Percentiles rank a stretch among this genome's conserved stretches.
These are phyloP conservation scores for Capsicum rhomboideum DNA, from an alignment of 257 asterid genomes.

Conservation along the genomic window DNA sequence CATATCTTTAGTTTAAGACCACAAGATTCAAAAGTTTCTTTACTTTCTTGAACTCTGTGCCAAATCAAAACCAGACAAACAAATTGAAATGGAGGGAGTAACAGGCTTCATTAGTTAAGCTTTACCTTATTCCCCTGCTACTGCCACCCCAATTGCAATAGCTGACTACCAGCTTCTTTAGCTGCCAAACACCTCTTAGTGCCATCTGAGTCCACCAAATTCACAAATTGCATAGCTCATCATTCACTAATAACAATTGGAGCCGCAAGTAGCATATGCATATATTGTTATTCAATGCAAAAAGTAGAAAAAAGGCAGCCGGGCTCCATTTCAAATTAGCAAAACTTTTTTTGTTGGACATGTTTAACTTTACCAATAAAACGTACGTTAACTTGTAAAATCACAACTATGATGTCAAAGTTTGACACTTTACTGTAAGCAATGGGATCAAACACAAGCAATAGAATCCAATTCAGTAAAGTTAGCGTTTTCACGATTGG, in stretches of 20 bases:
- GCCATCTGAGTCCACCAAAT: slow-evolving; percentile 36
- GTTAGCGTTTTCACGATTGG: background rate
- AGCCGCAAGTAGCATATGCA: background rate
- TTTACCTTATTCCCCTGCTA: slow-evolving; percentile 85
- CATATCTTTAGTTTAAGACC: no score
- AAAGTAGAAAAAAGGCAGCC: background rate
- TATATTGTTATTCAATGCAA: background rate
- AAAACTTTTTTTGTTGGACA: no score
- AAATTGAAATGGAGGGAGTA: no score
- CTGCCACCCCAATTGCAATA: slow-evolving; percentile 87
- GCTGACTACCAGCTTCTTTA: slow-evolving; percentile 65
- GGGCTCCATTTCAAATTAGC: background rate
- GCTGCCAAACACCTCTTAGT: slow-evolving; percentile 83
- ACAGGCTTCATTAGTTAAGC: background rate
- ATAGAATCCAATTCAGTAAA: background rate
- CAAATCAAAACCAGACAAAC: background rate
- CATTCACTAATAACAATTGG: background rate
- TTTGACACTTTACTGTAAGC: background rate
- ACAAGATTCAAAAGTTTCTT: no score
- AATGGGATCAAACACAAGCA: background rate
- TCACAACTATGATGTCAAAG: no score
- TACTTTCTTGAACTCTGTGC: no score
- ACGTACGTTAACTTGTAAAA: no score
- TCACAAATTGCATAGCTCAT: background rate
- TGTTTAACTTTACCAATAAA: no score